These are phyloP conservation scores for Psidium friedrichsthalianum DNA, from an alignment of 345 rosid species.

Conservation along the genomic window DNA sequence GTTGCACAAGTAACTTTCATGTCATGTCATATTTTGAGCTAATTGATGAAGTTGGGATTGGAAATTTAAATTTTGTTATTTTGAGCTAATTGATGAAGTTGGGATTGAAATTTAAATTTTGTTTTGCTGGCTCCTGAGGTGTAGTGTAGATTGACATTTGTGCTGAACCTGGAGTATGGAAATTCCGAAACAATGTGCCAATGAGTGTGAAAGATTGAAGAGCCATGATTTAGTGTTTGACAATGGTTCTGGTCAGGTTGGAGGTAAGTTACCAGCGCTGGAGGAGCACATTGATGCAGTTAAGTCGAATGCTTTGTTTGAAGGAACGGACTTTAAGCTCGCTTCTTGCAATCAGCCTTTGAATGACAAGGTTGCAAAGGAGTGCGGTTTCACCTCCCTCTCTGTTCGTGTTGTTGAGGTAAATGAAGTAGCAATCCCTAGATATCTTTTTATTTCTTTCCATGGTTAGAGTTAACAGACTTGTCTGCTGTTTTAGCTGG, in stretches of 20 bases:
- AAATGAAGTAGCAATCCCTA: not conserved
- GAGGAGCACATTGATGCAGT: constrained; percentile 52
- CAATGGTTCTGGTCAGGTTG: constrained; percentile 36
- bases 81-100: not conserved
- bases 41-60: not conserved
- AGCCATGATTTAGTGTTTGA: not conserved
- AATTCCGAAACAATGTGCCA: not conserved
- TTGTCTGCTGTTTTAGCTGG: not conserved
- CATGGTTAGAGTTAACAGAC: not conserved
- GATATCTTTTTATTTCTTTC: not conserved
- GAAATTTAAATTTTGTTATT: not conserved
- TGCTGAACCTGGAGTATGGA: not conserved
- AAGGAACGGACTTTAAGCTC: constrained; percentile 92
- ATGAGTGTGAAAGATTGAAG: not conserved
- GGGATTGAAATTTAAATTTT: not conserved
- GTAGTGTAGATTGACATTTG: not conserved
- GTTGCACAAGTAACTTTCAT: not conserved
- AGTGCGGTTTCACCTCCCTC: constrained; percentile 85
- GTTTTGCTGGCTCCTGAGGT: not conserved
- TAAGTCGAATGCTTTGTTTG: constrained; percentile 39
- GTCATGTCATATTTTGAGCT: not conserved
- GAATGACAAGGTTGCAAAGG: constrained; percentile 60
- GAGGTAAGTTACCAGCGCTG: constrained; percentile 54
- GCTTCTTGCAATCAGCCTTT: constrained; percentile 61
- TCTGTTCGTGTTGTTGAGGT: constrained; percentile 66